Evolutionary conservation across 805 yeast species (phyloP).

Genomic region (Yarrowia yakushimensis): DNA sequence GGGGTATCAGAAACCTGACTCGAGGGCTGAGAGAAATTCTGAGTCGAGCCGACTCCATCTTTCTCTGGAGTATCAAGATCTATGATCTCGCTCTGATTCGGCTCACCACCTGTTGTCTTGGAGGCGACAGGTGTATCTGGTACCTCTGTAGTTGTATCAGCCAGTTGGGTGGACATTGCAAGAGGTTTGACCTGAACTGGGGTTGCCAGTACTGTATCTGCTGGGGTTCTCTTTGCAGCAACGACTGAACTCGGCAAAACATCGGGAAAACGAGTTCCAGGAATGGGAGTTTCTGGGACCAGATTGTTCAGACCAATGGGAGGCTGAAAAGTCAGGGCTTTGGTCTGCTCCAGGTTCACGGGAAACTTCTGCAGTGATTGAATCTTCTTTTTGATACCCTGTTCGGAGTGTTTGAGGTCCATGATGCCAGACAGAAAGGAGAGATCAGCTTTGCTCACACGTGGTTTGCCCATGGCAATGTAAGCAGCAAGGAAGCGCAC

Average conservation of each 20-base stretch:
- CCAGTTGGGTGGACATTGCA: neutral
- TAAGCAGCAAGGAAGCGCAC: neutral
- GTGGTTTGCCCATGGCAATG: neutral
- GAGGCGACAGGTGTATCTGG: neutral
- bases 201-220: neutral
- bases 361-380: neutral
- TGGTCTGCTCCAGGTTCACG: neutral
- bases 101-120: neutral
- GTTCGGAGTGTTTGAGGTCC: neutral
- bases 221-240: neutral
- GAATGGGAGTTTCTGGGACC: neutral
- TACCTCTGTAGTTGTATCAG: neutral
- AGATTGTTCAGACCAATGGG: neutral
- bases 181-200: neutral
- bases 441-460: neutral
- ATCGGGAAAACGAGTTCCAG: neutral
- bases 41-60: neutral
- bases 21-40: neutral
- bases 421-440: neutral
- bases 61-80: neutral
- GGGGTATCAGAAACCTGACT: neutral
- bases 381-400: neutral
- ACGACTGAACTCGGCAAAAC: neutral
- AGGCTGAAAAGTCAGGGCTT: neutral
- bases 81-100: neutral